Conservation (phyloP, 208 protist genomes). For the Blechomonas ayalai region DNA sequence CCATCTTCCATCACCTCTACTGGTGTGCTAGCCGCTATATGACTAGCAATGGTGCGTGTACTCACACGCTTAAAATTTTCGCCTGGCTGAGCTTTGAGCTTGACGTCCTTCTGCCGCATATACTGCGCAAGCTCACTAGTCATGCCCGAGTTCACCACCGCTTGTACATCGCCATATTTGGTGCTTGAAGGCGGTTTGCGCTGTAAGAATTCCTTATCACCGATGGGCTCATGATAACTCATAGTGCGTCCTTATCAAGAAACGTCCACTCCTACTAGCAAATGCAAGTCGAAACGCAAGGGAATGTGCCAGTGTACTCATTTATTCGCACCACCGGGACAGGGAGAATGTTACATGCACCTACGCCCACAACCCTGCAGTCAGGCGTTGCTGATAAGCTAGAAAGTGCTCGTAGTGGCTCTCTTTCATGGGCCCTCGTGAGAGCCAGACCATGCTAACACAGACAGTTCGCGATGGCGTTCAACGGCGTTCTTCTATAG, state of each 20-base stretch:
- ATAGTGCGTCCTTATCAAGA: slow-evolving; percentile 28
- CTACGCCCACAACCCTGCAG: too few relatives aligned
- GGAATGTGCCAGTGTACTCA: too few relatives aligned
- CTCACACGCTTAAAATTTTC: slow-evolving; percentile 74
- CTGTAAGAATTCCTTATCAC: slow-evolving; percentile 67
- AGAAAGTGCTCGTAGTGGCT: too few relatives aligned
- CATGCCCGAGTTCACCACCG: slow-evolving; percentile 80
- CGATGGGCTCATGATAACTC: slow-evolving; percentile 48
- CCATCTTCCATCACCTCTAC: slow-evolving; percentile 35
- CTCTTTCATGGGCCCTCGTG: too few relatives aligned
- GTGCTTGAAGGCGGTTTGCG: slow-evolving; percentile 19
- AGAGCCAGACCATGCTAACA: too few relatives aligned
- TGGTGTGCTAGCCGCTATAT: slow-evolving; percentile 23
- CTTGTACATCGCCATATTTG: slow-evolving; percentile 60
- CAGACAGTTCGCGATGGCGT: too few relatives aligned
- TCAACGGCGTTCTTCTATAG: too few relatives aligned
- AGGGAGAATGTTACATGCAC: too few relatives aligned
- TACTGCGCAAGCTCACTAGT: slow-evolving; percentile 59
- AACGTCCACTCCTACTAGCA: too few relatives aligned
- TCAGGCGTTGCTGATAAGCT: too few relatives aligned
- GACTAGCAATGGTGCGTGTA: slow-evolving; percentile 30
- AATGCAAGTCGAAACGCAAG: too few relatives aligned
- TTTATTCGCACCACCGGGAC: too few relatives aligned
- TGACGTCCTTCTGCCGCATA: slow-evolving; percentile 32
- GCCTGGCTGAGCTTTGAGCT: slow-evolving; percentile 40